These are phyloP conservation scores for Chlorella ohadii DNA, from an alignment of 139 green algal species.

Conservation along the genomic window DNA sequence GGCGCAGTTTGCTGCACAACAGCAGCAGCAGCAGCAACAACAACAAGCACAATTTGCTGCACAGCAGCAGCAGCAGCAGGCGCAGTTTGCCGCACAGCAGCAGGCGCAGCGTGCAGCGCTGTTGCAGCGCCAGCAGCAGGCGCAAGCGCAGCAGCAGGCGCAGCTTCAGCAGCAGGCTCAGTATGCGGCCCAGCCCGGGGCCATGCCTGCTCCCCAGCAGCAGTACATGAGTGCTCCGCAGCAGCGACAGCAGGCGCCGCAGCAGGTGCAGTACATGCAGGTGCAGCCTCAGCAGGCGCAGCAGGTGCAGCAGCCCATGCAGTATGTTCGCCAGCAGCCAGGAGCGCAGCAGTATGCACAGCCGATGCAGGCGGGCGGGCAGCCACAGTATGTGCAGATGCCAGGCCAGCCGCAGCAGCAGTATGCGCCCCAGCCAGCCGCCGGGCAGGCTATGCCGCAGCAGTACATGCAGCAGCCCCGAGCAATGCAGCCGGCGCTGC, in stretches of 20 bases:
- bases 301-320: neutral
- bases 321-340: conserved; percentile 19
- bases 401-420: neutral
- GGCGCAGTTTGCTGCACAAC: neutral
- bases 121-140: neutral
- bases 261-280: conserved; percentile 24
- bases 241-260: neutral
- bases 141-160: neutral
- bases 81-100: neutral
- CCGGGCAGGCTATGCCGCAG: neutral
- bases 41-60: neutral
- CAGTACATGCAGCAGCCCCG: neutral
- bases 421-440: neutral
- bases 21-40: conserved; percentile 15
- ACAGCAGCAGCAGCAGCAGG: conserved; percentile 6
- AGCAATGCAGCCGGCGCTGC: neutral
- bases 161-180: conserved; percentile 3
- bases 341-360: neutral
- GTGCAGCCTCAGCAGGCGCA: neutral
- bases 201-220: too few relatives aligned
- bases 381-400: conserved; percentile 21
- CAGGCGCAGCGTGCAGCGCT: neutral
- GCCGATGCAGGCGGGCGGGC: neutral
- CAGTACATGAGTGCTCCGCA: too few relatives aligned
- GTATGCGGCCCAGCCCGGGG: too few relatives aligned